Base-by-base conservation (phyloP, 768 basidiomycete species). In the Mycena vitilis region DNA sequence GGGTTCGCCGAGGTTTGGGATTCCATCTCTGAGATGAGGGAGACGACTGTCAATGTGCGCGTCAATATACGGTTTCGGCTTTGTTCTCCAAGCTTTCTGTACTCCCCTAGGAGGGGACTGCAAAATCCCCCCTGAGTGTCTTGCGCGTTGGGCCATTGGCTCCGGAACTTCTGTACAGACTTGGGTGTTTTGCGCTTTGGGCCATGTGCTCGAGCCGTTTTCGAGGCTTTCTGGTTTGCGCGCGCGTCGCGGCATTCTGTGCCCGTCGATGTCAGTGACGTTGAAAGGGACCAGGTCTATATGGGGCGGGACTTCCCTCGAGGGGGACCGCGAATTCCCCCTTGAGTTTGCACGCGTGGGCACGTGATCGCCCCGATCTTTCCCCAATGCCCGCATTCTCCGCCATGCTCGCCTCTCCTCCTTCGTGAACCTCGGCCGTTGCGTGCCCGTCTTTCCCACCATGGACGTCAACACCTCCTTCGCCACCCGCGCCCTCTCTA, bases 281-380 rank as follows among this genome's bases (percentile, higher is more conserved):
- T 60, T 66, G 44, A 60, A 8, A 6, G 58, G 3, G 0, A 53
- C 42, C 0, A 20, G 10, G 42, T 59, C 42, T 30, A 66, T 36
- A 7, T 66, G 65, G 20, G 65, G 65, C 16, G 65, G 57, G 51
- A 66, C 65, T 66, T 66, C 65, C 65, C 65, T 66, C 65, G 51
- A 60, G 65, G 65, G 65, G 65, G 42, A 22, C 54, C 58, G 65
- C 58, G 51, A 66, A 66, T 60, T 36, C 65, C 65, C 65, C 65
- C 38, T 51, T 66, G 65, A 66, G 65, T 60, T 42, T 66, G 58
- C 65, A 51, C 44, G 18, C 25, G 18, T 42, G 23, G 30, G 25
- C 65, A 63, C 61, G 61, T 63, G 44, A 36, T 16, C 55, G 45
- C 55, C 34, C 51, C 48, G 54, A 16, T 12, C 22, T 23, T 15